phyloP scores from a whole-genome alignment of 2,329 filamentous ascomycete genomes.

The Fusarium denticulatum region DNA sequence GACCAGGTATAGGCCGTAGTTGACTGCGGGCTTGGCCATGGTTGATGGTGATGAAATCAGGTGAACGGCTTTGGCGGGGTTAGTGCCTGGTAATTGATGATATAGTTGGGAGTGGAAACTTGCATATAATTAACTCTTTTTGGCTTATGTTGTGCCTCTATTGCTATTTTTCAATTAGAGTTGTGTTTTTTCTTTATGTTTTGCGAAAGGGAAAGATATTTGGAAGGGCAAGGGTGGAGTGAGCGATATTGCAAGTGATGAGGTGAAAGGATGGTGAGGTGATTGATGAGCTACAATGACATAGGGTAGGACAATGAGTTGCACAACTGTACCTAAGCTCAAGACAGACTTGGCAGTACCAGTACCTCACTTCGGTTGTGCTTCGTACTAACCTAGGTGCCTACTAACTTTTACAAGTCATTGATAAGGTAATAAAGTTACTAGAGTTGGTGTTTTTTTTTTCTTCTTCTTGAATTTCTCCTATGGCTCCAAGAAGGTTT shows the following conservation, averaged over 20 bases:
- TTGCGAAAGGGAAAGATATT: background rate
- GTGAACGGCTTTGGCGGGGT: constrained; percentile 11
- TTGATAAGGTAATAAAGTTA: background rate
- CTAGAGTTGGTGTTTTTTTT: background rate
- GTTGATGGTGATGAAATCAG: background rate
- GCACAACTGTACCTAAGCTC: background rate
- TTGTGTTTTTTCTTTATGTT: background rate
- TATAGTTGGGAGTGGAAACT: background rate
- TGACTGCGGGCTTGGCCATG: constrained; percentile 53
- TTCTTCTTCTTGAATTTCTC: no score
- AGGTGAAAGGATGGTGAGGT: background rate
- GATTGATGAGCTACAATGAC: constrained; percentile 20
- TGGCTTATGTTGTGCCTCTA: background rate
- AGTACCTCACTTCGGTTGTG: background rate
- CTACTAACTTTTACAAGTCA: background rate
- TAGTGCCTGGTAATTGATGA: background rate
- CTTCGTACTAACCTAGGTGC: background rate
- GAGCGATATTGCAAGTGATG: constrained; percentile 22
- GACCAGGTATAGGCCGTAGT: constrained; percentile 89
- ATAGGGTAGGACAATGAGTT: constrained; percentile 4
- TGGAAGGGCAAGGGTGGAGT: constrained; percentile 7
- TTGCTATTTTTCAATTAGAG: background rate
- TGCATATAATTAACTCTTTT: background rate
- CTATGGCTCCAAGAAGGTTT: background rate
- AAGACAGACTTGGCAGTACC: background rate